Base-by-base conservation (phyloP, 2,329 filamentous ascomycete species). In the Tolypocladium nubicola region DNA sequence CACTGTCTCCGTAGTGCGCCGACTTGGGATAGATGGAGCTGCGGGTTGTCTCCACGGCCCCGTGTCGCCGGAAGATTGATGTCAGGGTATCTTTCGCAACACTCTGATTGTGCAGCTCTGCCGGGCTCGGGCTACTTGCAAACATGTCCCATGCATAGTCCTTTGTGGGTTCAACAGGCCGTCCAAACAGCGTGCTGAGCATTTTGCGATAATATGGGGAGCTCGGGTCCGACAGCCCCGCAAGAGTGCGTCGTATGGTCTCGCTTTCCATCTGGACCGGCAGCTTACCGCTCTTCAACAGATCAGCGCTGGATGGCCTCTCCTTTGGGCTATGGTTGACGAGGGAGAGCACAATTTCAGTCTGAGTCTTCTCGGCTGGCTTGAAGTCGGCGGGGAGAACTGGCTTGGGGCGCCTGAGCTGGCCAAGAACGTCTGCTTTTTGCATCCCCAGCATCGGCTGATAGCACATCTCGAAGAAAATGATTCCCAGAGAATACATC, bases 381-480 rank as follows among this genome's bases (percentile, higher is more conserved):
- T 82, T 80, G 68, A 96, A 96, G 49, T 89, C 86, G 0, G 77
- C 64, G 1, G 94, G 93, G 35, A 97, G 78, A 6, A 75, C 71
- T 43, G 90, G 86, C 14, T 84, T 77, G 43, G 83, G 82, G 62
- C 85, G 80, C 52, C 90, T 82, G 47, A 97, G 78, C 56, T 81
- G 76, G 55, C 87, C 81, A 35, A 97, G 77, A 4, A 85, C 81
- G 55, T 79, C 73, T 2, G 81, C 82, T 61, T 84, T 79, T 64
- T 87, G 80, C 82, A 87, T 86, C 5, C 83, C 84, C 68, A 86
- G 77, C 73, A 86, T 81, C 0, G 83, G 78, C 39, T 77, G 73
- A 62, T 86, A 92, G 66, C 89, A 95, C 94, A 99, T 99, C 72
- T 99, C 94, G 64, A 97, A 97, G 74, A 99, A 96, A 58, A 99